Percentiles rank a stretch among this genome's conserved stretches.
Conservation (phyloP, 1,139 yeast species). For the Saccharomyces hybrid region DNA sequence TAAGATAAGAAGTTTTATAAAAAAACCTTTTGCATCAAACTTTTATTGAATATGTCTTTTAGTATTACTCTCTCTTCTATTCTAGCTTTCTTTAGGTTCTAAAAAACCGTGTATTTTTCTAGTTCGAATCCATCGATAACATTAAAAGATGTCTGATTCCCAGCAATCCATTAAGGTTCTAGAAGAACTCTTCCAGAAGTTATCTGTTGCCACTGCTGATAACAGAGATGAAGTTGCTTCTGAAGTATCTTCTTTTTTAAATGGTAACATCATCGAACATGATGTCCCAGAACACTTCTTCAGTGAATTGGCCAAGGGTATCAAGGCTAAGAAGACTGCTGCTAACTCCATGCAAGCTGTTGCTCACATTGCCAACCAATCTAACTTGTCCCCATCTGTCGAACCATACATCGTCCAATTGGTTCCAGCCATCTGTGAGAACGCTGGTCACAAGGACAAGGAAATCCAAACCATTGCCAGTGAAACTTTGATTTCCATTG, state of each 20-base stretch:
- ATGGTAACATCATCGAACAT: conserved; percentile 96
- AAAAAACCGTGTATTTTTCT: conserved; percentile 10
- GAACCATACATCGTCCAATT: conserved; percentile 88
- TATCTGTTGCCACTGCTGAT: conserved; percentile 79
- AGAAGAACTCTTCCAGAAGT: conserved; percentile 86
- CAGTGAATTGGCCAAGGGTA: conserved; percentile 63
- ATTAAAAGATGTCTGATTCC: conserved; percentile 36
- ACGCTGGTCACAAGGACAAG: conserved; percentile 85
- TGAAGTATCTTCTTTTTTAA: conserved; percentile 86
- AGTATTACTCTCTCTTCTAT: not conserved
- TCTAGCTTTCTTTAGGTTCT: conserved; percentile 1
- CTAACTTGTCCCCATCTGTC: conserved; percentile 79
- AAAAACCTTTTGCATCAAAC: not conserved
- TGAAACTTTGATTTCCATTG: conserved; percentile 67
- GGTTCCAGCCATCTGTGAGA: conserved; percentile 60
- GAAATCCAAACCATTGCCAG: conserved; percentile 65
- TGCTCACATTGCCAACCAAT: conserved; percentile 72
- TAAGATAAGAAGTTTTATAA: not conserved
- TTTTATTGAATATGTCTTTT: not conserved
- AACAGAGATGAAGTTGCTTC: conserved; percentile 81
- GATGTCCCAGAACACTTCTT: conserved; percentile 93
- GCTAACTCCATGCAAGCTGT: conserved; percentile 80
- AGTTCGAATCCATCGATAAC: conserved; percentile 5
- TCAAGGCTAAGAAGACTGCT: conserved; percentile 71
- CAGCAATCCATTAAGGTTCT: conserved; percentile 59